Base-by-base conservation (phyloP, 1,284 basidiomycete genomes). In the Bjerkandera adusta region DNA sequence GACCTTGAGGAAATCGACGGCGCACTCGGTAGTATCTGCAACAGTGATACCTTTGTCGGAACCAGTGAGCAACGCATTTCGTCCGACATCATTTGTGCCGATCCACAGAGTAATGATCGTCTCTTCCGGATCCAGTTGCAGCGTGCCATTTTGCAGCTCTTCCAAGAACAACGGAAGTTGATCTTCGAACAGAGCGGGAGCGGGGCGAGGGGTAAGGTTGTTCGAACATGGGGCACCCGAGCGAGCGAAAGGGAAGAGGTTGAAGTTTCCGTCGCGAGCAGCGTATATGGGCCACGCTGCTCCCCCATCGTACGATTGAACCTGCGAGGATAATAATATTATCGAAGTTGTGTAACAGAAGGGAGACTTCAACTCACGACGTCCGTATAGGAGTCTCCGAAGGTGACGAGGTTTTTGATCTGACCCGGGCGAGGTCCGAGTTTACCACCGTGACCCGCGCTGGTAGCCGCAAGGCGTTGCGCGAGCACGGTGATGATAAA, bases 81-180 rank as follows among this genome's bases (percentile, higher is more conserved):
- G 64, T 3, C 75, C 74, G 6, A 76, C 60, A 52, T 75, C 73
- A 53, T 75, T 75, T n/a, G 74, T 74, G 6, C 73, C 74, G 46
- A 76, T 75, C 75, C 74, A 76, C 7, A 75, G 60, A 16, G 72
- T 71, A 50, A 71, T 75, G 10, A 75, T 53, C 6, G 75, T 76
- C 42, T 70, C 63, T 5, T 67, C 55, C 0, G 67, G 50, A 16
- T 56, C 39, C 20, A 67, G 50, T 37, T 37, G 53, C 45, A 68
- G 40, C 2, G 46, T 29, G 8, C 64, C 52, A 53, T 66, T 57
- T 44, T 56, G 36, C 51, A 49, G 57, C 36, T 64, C 63, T 10
- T 61, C 56, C 27, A 69, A 50, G 56, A 66, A 75, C 8, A 57
- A 22, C 5, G 72, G 72, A 5, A 75, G 60, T 50, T 71, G 60